phyloP scores from a whole-genome alignment of 2,329 filamentous ascomycete genomes.

The Parasarocladium wereldwijsianum region DNA sequence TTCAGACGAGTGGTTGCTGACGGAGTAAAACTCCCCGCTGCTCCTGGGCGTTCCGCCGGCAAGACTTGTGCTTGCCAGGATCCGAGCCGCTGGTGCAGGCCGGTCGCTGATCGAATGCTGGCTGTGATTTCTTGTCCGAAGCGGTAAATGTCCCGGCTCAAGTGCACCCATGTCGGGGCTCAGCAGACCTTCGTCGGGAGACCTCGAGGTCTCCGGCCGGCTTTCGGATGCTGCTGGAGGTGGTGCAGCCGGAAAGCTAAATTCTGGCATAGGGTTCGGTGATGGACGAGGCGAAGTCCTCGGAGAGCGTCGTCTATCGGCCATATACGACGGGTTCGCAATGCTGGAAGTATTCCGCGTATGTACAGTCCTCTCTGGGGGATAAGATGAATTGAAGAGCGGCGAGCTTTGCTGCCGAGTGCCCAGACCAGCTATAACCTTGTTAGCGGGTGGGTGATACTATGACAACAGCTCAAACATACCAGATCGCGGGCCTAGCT shows the following conservation, averaged over 20 bases:
- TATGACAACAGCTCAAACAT: constrained; percentile 10
- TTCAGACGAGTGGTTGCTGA: constrained; percentile 91
- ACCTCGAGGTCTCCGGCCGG: constrained; percentile 13
- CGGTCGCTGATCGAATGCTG: constrained; percentile 31
- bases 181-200: constrained; percentile 21
- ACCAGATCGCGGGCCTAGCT: constrained; percentile 23
- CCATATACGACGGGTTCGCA: constrained; percentile 26
- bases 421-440: constrained; percentile 20
- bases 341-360: constrained; percentile 18
- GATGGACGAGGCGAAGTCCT: constrained; percentile 25
- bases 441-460: not conserved
- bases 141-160: constrained; percentile 11
- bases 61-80: constrained; percentile 65
- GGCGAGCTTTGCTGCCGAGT: constrained; percentile 33
- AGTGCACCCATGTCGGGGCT: constrained; percentile 21
- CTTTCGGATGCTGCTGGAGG: constrained; percentile 24
- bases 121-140: not conserved
- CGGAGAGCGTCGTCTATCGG: constrained; percentile 11
- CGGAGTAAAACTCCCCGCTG: constrained; percentile 86
- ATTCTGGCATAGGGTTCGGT: constrained; percentile 34
- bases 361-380: constrained; percentile 30
- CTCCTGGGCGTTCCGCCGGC: constrained; percentile 67
- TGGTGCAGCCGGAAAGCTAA: constrained; percentile 39
- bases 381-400: constrained; percentile 39
- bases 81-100: constrained; percentile 45